Evolutionary conservation across 352 stramenopile genomes (phyloP).

Genomic region (Globisporangium acanthophoron): DNA sequence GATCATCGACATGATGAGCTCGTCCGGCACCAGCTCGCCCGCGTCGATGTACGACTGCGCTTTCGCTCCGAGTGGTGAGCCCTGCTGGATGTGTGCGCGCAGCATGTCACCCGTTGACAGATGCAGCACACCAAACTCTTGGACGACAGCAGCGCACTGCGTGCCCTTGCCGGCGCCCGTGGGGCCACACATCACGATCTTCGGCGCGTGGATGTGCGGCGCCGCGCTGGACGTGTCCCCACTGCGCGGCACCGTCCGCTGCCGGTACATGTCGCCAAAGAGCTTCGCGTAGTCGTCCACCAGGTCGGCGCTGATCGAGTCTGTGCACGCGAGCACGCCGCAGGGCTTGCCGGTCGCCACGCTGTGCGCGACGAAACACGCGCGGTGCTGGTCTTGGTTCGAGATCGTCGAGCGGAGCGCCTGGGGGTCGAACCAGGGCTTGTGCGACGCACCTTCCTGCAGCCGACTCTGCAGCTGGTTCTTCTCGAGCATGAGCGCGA

Average conservation of each 20-base stretch:
- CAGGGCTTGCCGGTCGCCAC: conserved; percentile 21
- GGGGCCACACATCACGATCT: conserved; percentile 88
- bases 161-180: conserved; percentile 94
- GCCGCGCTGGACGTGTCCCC: background rate
- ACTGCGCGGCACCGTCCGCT: conserved; percentile 16
- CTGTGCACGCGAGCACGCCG: conserved; percentile 43
- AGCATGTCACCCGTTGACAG: conserved; percentile 93
- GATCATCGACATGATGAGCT: conserved; percentile 89
- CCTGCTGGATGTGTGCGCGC: conserved; percentile 75
- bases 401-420: conserved; percentile 19
- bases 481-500: conserved; percentile 26
- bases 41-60: conserved; percentile 84
- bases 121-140: conserved; percentile 89
- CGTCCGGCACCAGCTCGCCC: conserved; percentile 89
- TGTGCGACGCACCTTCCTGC: conserved; percentile 27
- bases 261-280: conserved; percentile 59
- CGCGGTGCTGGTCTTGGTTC: conserved; percentile 48
- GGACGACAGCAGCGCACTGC: conserved; percentile 88
- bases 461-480: conserved; percentile 26
- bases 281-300: conserved; percentile 45
- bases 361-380: conserved; percentile 47
- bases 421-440: conserved; percentile 38
- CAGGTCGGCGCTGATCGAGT: conserved; percentile 37
- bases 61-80: conserved; percentile 45
- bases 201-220: conserved; percentile 22